Conservation (phyloP, 352 stramenopile species). For the Pythium phragmiticola region DNA sequence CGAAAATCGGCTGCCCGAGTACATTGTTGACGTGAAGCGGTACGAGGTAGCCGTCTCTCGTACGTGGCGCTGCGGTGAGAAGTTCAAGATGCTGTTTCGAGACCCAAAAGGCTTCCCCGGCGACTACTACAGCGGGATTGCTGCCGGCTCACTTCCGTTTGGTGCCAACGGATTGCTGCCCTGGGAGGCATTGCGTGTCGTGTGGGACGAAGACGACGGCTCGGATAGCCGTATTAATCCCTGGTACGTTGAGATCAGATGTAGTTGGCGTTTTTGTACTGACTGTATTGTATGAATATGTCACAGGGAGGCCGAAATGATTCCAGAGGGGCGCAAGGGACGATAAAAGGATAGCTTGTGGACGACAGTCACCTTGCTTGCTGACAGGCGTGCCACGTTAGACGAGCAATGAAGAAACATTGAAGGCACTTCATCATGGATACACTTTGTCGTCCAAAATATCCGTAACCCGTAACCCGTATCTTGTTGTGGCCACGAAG, state of each 20-base stretch:
- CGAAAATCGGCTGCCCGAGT: constrained; percentile 78
- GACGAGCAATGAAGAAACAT: neutral
- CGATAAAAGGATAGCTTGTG: constrained; percentile 5
- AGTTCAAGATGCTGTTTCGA: constrained; percentile 78
- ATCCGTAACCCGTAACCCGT: constrained; percentile 15
- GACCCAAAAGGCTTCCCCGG: constrained; percentile 63
- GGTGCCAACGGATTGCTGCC: constrained; percentile 58
- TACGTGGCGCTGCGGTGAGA: constrained; percentile 61
- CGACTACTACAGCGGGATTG: constrained; percentile 70
- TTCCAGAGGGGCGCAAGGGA: constrained; percentile 24
- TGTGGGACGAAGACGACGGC: constrained; percentile 85
- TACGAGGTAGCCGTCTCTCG: constrained; percentile 62
- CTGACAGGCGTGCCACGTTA: neutral
- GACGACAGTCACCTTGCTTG: neutral
- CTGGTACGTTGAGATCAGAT: constrained; percentile 50
- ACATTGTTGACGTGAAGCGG: constrained; percentile 66
- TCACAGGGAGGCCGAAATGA: constrained; percentile 26
- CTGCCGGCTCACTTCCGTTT: constrained; percentile 68
- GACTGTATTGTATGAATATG: neutral
- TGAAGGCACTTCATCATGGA: neutral
- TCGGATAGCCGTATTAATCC: constrained; percentile 83
- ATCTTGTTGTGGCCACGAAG: constrained; percentile 17
- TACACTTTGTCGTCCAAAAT: neutral
- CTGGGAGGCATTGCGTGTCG: constrained; percentile 78
- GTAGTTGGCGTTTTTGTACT: neutral